A percentile compares a stretch with the other conserved stretches of the same genome.
Evolutionary conservation across 306 rosid species (phyloP).

Genomic region (Hippophae tibetana): DNA sequence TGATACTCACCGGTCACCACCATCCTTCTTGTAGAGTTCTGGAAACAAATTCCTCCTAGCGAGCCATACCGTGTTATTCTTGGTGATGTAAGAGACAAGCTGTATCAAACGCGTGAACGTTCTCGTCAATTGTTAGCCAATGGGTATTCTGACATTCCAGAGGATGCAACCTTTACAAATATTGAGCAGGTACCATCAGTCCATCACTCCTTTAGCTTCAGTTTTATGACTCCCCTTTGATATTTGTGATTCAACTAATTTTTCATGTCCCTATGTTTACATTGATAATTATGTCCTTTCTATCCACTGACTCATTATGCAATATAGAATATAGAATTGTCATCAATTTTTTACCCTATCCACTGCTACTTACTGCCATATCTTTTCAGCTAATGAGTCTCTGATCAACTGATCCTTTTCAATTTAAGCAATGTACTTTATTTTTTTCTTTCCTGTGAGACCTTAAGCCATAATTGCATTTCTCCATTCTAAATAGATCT

Average conservation of each 20-base stretch:
- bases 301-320: background rate
- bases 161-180: conserved; percentile 70
- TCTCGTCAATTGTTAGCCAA: conserved; percentile 74
- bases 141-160: conserved; percentile 86
- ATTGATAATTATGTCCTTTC: background rate
- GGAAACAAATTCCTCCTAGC: conserved; percentile 78
- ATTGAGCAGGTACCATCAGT: conserved; percentile 61
- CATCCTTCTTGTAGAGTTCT: conserved; percentile 51
- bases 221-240: background rate
- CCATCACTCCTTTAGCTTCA: background rate
- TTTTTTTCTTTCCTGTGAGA: background rate
- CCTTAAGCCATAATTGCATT: background rate
- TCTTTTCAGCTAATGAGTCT: background rate
- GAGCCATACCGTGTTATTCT: conserved; percentile 95
- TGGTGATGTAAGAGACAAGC: conserved; percentile 90
- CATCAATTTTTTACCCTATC: background rate
- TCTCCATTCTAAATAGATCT: background rate
- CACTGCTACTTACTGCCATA: background rate
- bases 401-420: background rate
- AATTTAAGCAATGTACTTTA: background rate
- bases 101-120: conserved; percentile 89
- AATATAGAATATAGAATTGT: background rate
- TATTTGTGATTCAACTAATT: background rate
- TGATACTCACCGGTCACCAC: conserved; percentile 7
- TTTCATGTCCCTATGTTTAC: background rate